phyloP scores from a whole-genome alignment of 163 green algal species.

The Chlorella variabilis region DNA sequence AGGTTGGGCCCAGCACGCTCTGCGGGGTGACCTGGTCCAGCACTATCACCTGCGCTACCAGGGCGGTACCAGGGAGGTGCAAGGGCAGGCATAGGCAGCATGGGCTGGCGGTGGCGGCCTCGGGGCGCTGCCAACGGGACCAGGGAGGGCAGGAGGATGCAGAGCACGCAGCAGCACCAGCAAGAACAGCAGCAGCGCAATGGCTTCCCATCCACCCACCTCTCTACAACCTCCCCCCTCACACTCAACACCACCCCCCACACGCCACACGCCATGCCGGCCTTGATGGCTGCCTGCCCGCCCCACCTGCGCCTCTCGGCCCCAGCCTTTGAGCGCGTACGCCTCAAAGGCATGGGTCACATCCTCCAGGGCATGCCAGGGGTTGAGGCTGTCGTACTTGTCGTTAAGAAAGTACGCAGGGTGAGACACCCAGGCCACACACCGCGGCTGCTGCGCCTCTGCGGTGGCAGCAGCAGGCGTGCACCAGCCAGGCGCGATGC shows the following conservation, averaged over 20 bases:
- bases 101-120: too few species aligned
- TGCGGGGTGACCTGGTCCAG: background rate
- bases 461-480: background rate
- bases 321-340: slow-evolving; percentile 8
- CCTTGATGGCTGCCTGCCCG: background rate
- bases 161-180: too few species aligned
- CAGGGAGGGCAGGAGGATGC: too few species aligned
- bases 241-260: too few species aligned
- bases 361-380: slow-evolving; percentile 26
- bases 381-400: background rate
- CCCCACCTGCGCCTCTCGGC: slow-evolving; percentile 5
- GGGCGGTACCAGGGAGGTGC: too few species aligned
- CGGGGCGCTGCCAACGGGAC: too few species aligned
- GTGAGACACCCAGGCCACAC: slow-evolving; percentile 18
- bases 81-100: background rate
- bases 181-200: too few species aligned
- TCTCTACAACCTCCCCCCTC: too few species aligned
- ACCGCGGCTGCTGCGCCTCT: background rate
- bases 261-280: too few species aligned
- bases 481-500: background rate
- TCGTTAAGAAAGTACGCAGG: slow-evolving; percentile 9
- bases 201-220: too few species aligned
- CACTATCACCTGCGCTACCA: background rate
- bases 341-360: slow-evolving; percentile 19
- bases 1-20: background rate